Base-by-base conservation (phyloP, 148 eudicot species). In the Spergularia bocconei region DNA sequence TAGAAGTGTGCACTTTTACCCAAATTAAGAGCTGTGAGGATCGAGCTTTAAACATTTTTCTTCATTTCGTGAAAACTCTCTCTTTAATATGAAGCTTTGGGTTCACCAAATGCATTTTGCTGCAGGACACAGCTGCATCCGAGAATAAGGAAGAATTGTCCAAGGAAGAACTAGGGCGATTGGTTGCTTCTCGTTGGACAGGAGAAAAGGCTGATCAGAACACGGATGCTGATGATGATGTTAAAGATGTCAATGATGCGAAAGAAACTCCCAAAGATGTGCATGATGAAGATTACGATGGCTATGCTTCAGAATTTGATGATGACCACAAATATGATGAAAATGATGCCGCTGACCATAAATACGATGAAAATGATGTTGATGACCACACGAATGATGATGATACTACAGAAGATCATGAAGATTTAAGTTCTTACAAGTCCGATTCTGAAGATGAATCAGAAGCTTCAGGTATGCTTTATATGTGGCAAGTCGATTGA, bases 101-200 rank as follows among this genome's bases (percentile, higher is more conserved):
- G 44, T 58, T 67, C 74, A 67, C 17, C 20, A 6, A 38, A 59
- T 63, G 77, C 77, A 63, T 70, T 33, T 70, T 75, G 63, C 71
- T 80, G 74, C 77, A 90, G 82, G 87, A 82, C 70, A 77, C 83
- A 79, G 84, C 78, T 73, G 82, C 69, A 71, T 80, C 86, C 65
- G 97, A 88, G 53, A 77, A 86, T 57, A 79, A 86, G 38, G 88
- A 87, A 71, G 79, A 84, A 15, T 81, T 95, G 78, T 92, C 99
- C 73, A 89, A 84, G 83, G 99, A 95, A 79, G 99, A 95, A 75
- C 78, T 91, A 50, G 99, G 99, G 63, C 99, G 97, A 69, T 85
- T 80, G 51, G 89, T 95, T 82, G 99, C 97, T 81, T 92, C 99
- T 70, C 93, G 97, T 67, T 95, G 99, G 99, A 89, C 95, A 6